These are phyloP conservation scores for Effrenium voratum DNA, from an alignment of 73 alveolate species.

Conservation along the genomic window DNA sequence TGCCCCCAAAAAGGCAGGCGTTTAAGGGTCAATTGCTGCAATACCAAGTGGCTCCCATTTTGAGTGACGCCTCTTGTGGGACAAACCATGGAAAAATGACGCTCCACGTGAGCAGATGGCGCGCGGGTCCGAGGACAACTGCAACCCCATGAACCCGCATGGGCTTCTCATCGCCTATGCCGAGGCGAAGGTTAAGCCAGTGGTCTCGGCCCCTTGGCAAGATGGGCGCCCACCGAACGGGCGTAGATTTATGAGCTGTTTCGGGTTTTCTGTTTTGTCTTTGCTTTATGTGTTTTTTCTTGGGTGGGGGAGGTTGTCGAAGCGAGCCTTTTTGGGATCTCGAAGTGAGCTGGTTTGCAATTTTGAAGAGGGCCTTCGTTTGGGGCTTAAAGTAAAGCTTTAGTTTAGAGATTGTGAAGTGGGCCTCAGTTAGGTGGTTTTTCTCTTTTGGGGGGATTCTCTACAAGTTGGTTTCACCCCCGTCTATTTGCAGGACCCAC, in stretches of 20 bases:
- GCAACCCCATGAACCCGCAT: slow-evolving; percentile 81
- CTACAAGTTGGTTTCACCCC: too few species aligned
- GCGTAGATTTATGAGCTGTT: neutral
- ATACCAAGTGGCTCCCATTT: too few species aligned
- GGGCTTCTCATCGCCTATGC: slow-evolving; percentile 90
- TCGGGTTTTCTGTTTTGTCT: neutral
- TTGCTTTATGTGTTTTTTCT: too few species aligned
- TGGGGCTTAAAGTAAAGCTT: too few species aligned
- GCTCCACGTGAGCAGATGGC: neutral
- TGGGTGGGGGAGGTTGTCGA: too few species aligned
- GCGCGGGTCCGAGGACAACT: slow-evolving; percentile 9
- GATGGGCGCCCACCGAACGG: neutral
- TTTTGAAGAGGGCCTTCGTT: too few species aligned
- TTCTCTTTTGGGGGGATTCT: neutral
- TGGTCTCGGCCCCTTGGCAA: slow-evolving; percentile 60
- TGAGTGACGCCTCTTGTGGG: too few species aligned
- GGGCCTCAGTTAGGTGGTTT: neutral
- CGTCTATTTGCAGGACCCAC: too few species aligned
- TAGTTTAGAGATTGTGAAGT: too few species aligned
- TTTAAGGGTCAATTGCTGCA: neutral
- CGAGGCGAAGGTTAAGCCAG: slow-evolving; percentile 84
- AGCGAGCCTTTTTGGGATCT: too few species aligned
- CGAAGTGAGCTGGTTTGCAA: too few species aligned
- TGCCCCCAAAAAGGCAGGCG: neutral
- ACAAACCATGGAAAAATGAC: neutral